Evolutionary conservation across 257 asterid genomes (phyloP).

Genomic region (Nyctanthes arbortristis): DNA sequence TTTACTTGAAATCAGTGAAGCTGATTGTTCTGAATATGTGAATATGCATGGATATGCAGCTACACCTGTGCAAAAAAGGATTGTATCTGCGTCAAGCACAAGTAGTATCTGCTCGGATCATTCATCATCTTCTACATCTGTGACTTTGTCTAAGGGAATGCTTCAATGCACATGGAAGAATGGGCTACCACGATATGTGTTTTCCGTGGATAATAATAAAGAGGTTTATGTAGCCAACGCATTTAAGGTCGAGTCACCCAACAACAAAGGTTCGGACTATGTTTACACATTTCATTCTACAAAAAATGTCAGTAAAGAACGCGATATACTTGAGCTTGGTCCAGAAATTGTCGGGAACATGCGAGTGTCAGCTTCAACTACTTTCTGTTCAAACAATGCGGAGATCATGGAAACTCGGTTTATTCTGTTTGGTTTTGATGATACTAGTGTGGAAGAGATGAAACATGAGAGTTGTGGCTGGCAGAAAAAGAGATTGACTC

Average conservation of each 20-base stretch:
- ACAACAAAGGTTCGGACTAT: slow-evolving; percentile 52
- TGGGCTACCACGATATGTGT: slow-evolving; percentile 60
- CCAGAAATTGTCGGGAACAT: slow-evolving; percentile 58
- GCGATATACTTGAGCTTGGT: slow-evolving; percentile 30
- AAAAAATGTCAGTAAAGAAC: slow-evolving; percentile 44
- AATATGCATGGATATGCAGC: slow-evolving; percentile 31
- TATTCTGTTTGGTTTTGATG: slow-evolving; percentile 49
- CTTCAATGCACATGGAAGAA: slow-evolving; percentile 73
- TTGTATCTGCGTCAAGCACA: slow-evolving; percentile 60
- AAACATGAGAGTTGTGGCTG: slow-evolving; percentile 35
- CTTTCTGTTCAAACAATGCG: slow-evolving; percentile 41
- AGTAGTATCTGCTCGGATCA: slow-evolving; percentile 57
- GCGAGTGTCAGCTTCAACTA: slow-evolving; percentile 67
- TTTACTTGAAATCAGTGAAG: slow-evolving; percentile 27
- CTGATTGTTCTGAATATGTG: slow-evolving; percentile 23
- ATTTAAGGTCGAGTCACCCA: slow-evolving; percentile 40
- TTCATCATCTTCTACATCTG: slow-evolving; percentile 49
- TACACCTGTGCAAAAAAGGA: slow-evolving; percentile 42
- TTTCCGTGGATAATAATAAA: slow-evolving; percentile 62
- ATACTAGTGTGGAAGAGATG: slow-evolving; percentile 31
- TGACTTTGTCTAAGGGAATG: slow-evolving; percentile 65
- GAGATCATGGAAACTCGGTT: slow-evolving; percentile 65
- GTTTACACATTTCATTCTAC: slow-evolving; percentile 63
- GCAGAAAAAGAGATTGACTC: slow-evolving; percentile 48
- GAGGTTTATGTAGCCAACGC: slow-evolving; percentile 59